Base-by-base conservation (phyloP, 139 green algal species). In the Tetraselmis chui region DNA sequence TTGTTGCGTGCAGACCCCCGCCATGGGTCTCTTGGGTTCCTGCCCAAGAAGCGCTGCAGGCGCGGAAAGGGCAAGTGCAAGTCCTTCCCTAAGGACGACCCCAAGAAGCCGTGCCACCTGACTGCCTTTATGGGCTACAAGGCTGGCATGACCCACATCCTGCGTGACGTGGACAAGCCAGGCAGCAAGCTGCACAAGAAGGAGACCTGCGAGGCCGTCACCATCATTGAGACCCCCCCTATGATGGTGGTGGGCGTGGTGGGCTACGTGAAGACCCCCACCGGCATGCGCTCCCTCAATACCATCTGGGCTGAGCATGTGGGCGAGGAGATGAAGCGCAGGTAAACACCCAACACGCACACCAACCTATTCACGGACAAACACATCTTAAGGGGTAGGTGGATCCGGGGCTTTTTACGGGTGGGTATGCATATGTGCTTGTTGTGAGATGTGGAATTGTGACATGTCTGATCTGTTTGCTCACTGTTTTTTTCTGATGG, bases 121-220 rank as follows among this genome's bases (percentile, higher is more conserved):
- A 99, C 96, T 26, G 96, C 94, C 82, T 99, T 99, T 91, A 95
- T 99, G 84, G 97, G 94, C 82, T 96, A 92, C 89, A 95, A 95
- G 89, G 92, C 93, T 76, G 96, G 97, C 90, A 98, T 97, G 93
- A 99, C 96, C 59, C 97, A 99, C 93, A 98, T 99, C 83, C 81
- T 98, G 32, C 95, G 97, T 79, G 97, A 99, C 80, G 96, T 99
- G 74, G 96, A 99, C 80, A 98, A 98, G 94, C 96, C 95, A 2
- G 96, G 96, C 82, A 98, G 94, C 88, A 99, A 99, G 94, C 91
- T 98, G 78, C 97, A 99, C 93, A 99, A 99, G 95, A 99, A 99
- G 95, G 97, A 99, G 93, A 93, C 94, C 22, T 94, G 89, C 86
- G 97, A 99, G 92, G 87, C 94, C 26, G 97, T 99, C 77, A 99